phyloP scores from a whole-genome alignment of 2,329 filamentous ascomycete genomes.

The Aureobasidium sp. region DNA sequence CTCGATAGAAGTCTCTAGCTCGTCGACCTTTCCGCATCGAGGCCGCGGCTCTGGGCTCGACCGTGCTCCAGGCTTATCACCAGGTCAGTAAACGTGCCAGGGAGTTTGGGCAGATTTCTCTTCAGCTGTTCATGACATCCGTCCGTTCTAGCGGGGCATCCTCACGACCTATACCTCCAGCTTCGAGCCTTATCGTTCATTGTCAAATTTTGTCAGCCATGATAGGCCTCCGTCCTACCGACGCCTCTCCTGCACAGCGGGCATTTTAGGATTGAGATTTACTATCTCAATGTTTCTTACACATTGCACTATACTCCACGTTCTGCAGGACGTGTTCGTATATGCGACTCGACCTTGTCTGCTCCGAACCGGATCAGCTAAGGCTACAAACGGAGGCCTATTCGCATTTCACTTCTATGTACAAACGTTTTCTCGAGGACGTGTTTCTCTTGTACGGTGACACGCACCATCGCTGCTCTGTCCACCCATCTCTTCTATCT shows the following conservation, averaged over 20 bases:
- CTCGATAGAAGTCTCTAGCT: neutral
- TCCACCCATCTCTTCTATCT: neutral
- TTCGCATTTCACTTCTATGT: constrained; percentile 8
- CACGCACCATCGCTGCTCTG: neutral
- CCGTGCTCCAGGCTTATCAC: neutral
- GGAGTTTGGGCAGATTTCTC: neutral
- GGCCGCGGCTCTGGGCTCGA: neutral
- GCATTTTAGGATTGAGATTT: neutral
- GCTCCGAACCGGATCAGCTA: neutral
- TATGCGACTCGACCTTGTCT: neutral
- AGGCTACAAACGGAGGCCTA: neutral
- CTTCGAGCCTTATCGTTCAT: neutral
- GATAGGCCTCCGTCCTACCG: neutral
- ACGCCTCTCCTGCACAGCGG: neutral
- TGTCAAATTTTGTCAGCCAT: neutral
- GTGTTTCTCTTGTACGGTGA: neutral
- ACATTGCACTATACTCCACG: neutral
- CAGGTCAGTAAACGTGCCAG: neutral
- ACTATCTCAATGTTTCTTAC: neutral
- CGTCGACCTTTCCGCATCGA: neutral
- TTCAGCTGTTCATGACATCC: neutral
- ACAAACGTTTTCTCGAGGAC: constrained; percentile 7
- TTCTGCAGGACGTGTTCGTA: neutral
- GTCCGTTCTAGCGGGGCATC: neutral
- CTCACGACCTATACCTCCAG: neutral